Evolutionary conservation across 768 basidiomycete genomes (phyloP), one percentile per base, ranked within the genome.

Genomic region (Coprinopsis marcescibilis): DNA sequence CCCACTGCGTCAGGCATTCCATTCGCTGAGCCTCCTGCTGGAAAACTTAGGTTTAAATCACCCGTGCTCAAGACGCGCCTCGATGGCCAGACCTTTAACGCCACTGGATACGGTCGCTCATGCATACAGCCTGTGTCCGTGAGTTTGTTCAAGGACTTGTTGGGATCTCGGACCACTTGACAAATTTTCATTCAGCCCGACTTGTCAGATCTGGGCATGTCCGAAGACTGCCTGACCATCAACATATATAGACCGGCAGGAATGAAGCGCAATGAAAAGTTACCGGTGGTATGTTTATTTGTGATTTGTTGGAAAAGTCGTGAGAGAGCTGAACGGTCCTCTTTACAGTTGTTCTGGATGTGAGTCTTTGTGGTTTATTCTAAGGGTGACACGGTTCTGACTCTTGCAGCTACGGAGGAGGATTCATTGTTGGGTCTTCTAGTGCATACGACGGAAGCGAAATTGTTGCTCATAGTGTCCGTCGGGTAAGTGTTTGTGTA

Each of bases 151-250:
- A 37, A 11, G 33, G 19, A 14, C 4, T 20, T 21, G n/a, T n/a
- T n/a, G n/a, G 14, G 3, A 23, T 17, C 24, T 35, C 19, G 19
- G 19, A 30, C 17, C 10, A 19, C 2, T 13, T 21, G 19, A 21
- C 10, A 23, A 8, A 6, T 10, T 13, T 17, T 24, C 23, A 26
- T 12, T 25, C 3, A n/a, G 24, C 23, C 32, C 25, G 17, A 10
- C 21, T 12, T 60, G 23, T 54, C 30, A 8, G 10, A 32, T 32
- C 8, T 32, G n/a, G 38, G 25, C 7, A 43, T 30, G 41, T 43
- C 41, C 13, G 80, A 83, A 56, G 79, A 82, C 50, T 82, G 78
- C 55, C 60, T 83, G 40, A 78, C 76, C 17, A 63, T 81, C 42
- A 81, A 81, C 53, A 62, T 83, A 4, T 77, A 75, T 46, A 64